Evolutionary conservation across 441 rosid species (phyloP), one percentile per base, ranked within the genome.

Genomic region (Bruguiera hainesii): DNA sequence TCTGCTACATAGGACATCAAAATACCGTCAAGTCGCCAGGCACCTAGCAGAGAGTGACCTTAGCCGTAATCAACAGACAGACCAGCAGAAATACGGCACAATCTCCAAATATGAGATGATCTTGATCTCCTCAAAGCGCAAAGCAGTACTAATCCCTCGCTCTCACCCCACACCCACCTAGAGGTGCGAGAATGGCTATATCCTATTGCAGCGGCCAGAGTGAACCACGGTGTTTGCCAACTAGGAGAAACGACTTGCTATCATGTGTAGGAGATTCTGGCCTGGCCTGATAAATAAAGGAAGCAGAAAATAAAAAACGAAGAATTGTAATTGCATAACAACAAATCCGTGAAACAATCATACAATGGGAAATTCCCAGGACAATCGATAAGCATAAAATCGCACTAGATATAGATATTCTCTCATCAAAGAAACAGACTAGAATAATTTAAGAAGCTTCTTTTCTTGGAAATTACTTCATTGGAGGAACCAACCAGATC

Each of bases 21-120:
- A 11, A 70, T 74, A 76, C 42, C 30, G 69, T 60, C 63, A 60
- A 81, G 72, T 68, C 80, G 65, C 51, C 0, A 55, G 70, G 76
- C 35, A 65, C 51, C 75, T 66, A 63, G 77, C 68, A 53, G 67
- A 68, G 5, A 26, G 56, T 7, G 57, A 71, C 73, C 76, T 91
- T 91, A 94, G 96, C 98, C 99, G 71, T 91, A 94, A 87, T 94
- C 98, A 76, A 89, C 89, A 1, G 91, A 84, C 67, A 89, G 74
- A 58, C 97, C 96, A 85, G 79, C 89, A 4, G 89, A 91, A 71
- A 88, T 82, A 76, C 98, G 97, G 70, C 91, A 85, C 67, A 94
- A 73, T 71, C 96, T 88, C 99, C 98, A 91, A 74, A 90, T 75
- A 79, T 85, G 76, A 28, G 96, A 89, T 23, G 97, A 91, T 72